Conservation (phyloP, 495 filamentous ascomycete genomes). For the Xylaria scruposa region DNA sequence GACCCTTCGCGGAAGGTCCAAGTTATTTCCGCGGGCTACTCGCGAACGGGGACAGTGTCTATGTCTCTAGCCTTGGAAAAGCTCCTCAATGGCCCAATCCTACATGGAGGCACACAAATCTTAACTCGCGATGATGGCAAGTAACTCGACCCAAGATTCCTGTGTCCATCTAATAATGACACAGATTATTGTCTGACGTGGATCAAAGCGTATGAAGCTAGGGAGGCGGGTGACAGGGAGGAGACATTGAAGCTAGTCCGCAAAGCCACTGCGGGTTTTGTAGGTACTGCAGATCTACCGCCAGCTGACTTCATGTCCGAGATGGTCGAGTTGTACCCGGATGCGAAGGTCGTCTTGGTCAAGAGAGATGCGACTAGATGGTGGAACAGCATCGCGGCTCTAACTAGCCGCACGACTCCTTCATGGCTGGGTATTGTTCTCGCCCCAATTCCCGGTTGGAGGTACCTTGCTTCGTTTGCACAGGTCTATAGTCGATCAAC, state of each 20-base stretch:
- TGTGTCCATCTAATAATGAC: background rate
- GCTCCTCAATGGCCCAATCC: conserved; percentile 51
- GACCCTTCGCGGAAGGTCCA: conserved; percentile 45
- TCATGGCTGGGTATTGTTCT: conserved; percentile 39
- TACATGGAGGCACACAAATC: conserved; percentile 46
- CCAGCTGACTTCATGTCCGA: conserved; percentile 42
- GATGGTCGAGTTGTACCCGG: conserved; percentile 46
- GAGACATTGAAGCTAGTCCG: conserved; percentile 37
- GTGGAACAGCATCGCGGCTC: conserved; percentile 40
- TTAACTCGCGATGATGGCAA: conserved; percentile 41
- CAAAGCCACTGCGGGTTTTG: conserved; percentile 43
- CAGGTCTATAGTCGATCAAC: conserved; percentile 36
- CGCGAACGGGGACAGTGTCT: conserved; percentile 59
- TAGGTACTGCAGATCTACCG: conserved; percentile 43
- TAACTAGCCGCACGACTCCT: conserved; percentile 32
- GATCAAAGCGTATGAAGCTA: conserved; percentile 38
- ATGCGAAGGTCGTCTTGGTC: conserved; percentile 47
- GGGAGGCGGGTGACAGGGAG: conserved; percentile 35
- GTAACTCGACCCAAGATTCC: background rate
- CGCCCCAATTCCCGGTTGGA: conserved; percentile 39
- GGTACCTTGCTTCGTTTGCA: conserved; percentile 33
- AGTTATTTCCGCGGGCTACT: conserved; percentile 58
- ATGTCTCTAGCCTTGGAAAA: conserved; percentile 54
- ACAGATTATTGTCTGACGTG: conserved; percentile 39
- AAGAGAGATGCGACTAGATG: conserved; percentile 40